Conservation (phyloP, 2,329 filamentous ascomycete genomes). For the Xylariaceae sp. region DNA sequence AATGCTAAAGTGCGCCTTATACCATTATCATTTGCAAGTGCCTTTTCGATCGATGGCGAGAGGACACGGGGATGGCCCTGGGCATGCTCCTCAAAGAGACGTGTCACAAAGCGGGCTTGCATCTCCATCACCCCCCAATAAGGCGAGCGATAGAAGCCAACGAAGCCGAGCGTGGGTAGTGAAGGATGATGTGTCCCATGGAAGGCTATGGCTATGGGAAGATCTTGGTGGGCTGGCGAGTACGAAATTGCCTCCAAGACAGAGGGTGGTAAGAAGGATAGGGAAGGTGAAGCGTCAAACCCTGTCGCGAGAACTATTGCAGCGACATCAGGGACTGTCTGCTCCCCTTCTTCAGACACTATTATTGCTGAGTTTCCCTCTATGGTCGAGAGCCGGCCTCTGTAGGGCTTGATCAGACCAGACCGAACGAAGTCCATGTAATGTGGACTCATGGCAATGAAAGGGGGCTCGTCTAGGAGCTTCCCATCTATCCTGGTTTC, state of each 20-base stretch:
- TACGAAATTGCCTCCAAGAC: slow-evolving; percentile 54
- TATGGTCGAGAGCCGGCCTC: slow-evolving; percentile 41
- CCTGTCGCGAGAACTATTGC: slow-evolving; percentile 72
- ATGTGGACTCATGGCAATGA: slow-evolving; percentile 63
- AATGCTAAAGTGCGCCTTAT: slow-evolving; percentile 45
- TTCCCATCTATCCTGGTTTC: slow-evolving; percentile 35
- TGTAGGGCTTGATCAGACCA: slow-evolving; percentile 48
- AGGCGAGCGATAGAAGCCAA: slow-evolving; percentile 77
- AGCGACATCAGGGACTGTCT: slow-evolving; percentile 49
- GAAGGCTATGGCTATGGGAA: slow-evolving; percentile 63
- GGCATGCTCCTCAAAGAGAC: slow-evolving; percentile 13
- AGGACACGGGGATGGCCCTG: slow-evolving; percentile 11
- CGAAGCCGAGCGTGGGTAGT: slow-evolving; percentile 64
- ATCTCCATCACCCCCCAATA: slow-evolving; percentile 88
- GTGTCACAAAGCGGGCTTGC: slow-evolving; percentile 67
- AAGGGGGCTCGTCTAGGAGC: slow-evolving; percentile 49
- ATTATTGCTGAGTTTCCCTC: slow-evolving; percentile 33
- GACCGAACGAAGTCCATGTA: slow-evolving; percentile 71
- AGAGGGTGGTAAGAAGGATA: slow-evolving; percentile 57
- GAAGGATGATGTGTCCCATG: slow-evolving; percentile 58
- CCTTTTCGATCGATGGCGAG: slow-evolving; percentile 31
- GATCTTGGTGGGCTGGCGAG: slow-evolving; percentile 45
- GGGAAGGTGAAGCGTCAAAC: slow-evolving; percentile 58
- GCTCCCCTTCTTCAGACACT: slow-evolving; percentile 15
- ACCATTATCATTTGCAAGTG: slow-evolving; percentile 40